These are phyloP conservation scores for Pyrenochaeta sp. DNA, from an alignment of 2,329 filamentous ascomycete species.

Conservation along the genomic window DNA sequence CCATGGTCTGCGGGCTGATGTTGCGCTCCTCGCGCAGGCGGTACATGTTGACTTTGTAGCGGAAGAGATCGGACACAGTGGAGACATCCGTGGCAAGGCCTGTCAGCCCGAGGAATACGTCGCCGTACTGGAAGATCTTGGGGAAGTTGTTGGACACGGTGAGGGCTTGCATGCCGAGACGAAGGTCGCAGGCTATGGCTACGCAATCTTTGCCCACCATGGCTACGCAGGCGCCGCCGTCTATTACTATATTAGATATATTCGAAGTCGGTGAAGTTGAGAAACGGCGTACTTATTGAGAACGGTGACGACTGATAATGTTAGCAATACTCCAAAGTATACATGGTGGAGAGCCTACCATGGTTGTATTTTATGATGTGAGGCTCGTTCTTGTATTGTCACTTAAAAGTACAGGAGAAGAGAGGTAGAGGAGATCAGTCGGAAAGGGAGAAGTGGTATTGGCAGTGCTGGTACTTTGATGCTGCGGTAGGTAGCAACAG, in stretches of 20 bases:
- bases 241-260: conserved; percentile 50
- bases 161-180: conserved; percentile 93
- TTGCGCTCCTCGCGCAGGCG: conserved; percentile 96
- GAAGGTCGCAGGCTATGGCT: conserved; percentile 98
- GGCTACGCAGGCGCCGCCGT: conserved; percentile 93
- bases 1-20: conserved; percentile 93
- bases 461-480: not conserved
- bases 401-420: not conserved
- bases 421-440: not conserved
- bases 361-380: conserved; percentile 32
- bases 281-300: conserved; percentile 78
- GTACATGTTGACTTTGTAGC: conserved; percentile 99
- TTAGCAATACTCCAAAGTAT: conserved; percentile 38
- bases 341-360: conserved; percentile 46
- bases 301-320: conserved; percentile 80
- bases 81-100: conserved; percentile 95
- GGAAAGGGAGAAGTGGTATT: not conserved
- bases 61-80: conserved; percentile 95
- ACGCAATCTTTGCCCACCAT: conserved; percentile 99
- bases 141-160: conserved; percentile 99
- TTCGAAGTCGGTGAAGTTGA: conserved; percentile 8
- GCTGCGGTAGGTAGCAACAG: not conserved
- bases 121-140: conserved; percentile 98
- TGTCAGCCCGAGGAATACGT: conserved; percentile 93
- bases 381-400: not conserved